Conservation (phyloP, 257 asterid species). For the Craterostigma plantagineum region DNA sequence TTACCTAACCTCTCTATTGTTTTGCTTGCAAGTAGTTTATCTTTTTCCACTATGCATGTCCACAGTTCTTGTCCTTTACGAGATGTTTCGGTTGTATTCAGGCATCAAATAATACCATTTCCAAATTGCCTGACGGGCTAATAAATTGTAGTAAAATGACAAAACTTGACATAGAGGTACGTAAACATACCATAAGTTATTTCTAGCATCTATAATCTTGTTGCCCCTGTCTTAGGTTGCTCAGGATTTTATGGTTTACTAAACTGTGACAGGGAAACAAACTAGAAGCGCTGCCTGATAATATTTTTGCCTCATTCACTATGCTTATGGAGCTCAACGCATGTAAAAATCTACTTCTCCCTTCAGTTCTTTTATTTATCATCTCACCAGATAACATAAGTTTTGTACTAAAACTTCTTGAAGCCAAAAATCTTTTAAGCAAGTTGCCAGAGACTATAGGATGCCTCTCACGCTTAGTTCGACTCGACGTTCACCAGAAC, state of each 20-base stretch:
- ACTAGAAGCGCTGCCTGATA: conserved; percentile 39
- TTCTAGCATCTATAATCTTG: too few relatives aligned
- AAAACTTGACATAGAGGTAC: conserved; percentile 79
- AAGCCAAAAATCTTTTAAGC: conserved; percentile 62
- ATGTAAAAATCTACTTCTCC: conserved; percentile 28
- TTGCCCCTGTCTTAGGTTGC: too few relatives aligned
- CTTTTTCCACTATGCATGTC: too few relatives aligned
- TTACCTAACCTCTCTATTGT: too few relatives aligned
- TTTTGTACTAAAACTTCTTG: conserved; percentile 11
- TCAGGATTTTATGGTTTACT: too few relatives aligned
- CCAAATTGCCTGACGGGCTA: conserved; percentile 79
- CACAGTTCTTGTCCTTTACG: too few relatives aligned
- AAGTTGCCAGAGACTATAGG: conserved; percentile 74
- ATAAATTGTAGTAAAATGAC: conserved; percentile 55
- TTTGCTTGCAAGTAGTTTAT: too few relatives aligned
- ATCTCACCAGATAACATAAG: conserved; percentile 9
- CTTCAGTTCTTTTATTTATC: conserved; percentile 10
- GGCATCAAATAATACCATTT: conserved; percentile 80
- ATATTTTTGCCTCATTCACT: conserved; percentile 57
- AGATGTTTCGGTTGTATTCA: conserved; percentile 11
- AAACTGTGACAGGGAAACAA: conserved; percentile 58
- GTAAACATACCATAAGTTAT: background rate
- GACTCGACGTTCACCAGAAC: conserved; percentile 86
- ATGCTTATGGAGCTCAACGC: conserved; percentile 83
- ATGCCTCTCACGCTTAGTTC: conserved; percentile 55